A percentile compares a stretch with the other conserved stretches of the same genome.
Conservation (phyloP, 257 asterid genomes). For the Solanum chiquidenum region DNA sequence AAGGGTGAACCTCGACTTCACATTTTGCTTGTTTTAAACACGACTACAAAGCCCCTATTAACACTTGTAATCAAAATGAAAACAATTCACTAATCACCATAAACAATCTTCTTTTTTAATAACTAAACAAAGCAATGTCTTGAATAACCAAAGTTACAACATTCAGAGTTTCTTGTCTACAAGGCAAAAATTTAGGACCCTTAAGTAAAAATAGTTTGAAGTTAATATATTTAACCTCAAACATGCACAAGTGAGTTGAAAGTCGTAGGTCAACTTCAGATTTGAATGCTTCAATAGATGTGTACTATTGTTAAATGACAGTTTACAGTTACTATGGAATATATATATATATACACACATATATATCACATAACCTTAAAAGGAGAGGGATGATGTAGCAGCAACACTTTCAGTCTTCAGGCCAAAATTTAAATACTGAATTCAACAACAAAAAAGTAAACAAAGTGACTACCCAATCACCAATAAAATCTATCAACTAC, state of each 20-base stretch:
- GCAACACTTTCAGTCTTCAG: background rate
- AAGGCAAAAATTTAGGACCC: background rate
- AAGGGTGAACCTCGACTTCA: background rate
- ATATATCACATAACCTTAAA: background rate
- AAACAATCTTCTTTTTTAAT: background rate
- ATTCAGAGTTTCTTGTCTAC: background rate
- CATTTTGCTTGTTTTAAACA: background rate
- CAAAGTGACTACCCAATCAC: background rate
- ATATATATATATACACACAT: background rate
- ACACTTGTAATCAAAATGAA: background rate
- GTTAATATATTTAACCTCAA: background rate
- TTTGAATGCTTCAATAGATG: background rate
- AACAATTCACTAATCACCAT: background rate
- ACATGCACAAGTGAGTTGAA: background rate
- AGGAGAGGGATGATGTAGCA: background rate
- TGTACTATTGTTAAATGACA: background rate
- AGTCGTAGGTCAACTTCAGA: background rate
- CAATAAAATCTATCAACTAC: background rate
- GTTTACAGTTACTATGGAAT: background rate
- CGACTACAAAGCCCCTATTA: background rate
- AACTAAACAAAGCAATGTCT: background rate
- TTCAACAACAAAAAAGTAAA: background rate
- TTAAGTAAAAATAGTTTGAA: background rate
- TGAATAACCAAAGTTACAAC: background rate
- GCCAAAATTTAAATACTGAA: background rate